These are phyloP conservation scores for Leccinum ochraceum DNA, from an alignment of 768 basidiomycete genomes.

Conservation along the genomic window DNA sequence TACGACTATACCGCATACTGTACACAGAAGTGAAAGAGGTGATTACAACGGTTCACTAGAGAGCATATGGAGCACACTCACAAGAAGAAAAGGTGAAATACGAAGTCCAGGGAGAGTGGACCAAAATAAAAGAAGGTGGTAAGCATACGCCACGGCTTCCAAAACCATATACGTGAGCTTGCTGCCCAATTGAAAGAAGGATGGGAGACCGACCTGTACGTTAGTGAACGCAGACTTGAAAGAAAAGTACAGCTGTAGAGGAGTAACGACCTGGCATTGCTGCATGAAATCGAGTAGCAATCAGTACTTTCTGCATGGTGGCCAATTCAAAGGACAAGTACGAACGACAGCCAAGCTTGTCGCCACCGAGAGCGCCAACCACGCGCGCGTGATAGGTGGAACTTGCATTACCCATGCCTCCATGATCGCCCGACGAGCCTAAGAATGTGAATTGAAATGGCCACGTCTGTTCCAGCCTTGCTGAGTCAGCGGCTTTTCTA, in stretches of 20 bases:
- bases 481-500: conserved; percentile 18
- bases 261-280: conserved; percentile 93
- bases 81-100: conserved; percentile 99
- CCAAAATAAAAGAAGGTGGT: conserved; percentile 99
- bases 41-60: neutral
- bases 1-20: conserved; percentile 95
- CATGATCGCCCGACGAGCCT: conserved; percentile 42
- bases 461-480: neutral
- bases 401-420: conserved; percentile 92
- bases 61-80: conserved; percentile 42
- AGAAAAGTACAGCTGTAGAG: conserved; percentile 91
- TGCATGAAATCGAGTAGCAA: conserved; percentile 31
- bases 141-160: conserved; percentile 80
- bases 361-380: conserved; percentile 77
- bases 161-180: conserved; percentile 15
- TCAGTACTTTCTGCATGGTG: conserved; percentile 6
- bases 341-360: conserved; percentile 87
- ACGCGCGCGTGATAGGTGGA: conserved; percentile 86
- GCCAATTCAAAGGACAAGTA: conserved; percentile 17
- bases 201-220: conserved; percentile 50
- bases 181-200: neutral
- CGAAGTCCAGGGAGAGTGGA: conserved; percentile 86
- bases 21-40: neutral
- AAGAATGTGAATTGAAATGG: neutral
- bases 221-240: conserved; percentile 83